phyloP scores from a whole-genome alignment of 345 rosid species.

The Firmiana major region DNA sequence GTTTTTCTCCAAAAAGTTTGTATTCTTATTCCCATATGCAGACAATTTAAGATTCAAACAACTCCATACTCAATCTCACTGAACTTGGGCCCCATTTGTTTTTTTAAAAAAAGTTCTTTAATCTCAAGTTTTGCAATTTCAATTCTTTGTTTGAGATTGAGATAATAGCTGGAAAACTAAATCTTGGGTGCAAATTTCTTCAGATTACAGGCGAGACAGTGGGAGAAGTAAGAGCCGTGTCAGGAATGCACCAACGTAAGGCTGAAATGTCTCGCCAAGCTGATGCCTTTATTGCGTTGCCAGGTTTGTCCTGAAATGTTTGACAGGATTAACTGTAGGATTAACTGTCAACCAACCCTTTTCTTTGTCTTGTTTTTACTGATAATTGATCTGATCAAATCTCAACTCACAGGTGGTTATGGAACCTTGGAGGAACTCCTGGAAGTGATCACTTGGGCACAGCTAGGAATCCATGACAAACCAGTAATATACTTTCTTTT shows the following conservation, averaged over 20 bases:
- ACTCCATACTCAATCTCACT: neutral
- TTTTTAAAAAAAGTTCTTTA: neutral
- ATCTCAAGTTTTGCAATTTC: neutral
- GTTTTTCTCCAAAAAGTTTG: neutral
- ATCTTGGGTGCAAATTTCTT: neutral
- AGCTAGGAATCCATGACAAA: constrained; percentile 68
- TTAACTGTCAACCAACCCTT: neutral
- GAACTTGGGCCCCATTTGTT: constrained; percentile 7
- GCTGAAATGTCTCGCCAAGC: constrained; percentile 88
- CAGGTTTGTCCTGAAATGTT: constrained; percentile 32
- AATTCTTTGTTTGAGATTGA: neutral
- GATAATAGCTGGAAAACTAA: neutral
- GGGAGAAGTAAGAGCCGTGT: constrained; percentile 67
- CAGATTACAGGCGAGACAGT: constrained; percentile 69
- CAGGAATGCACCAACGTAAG: constrained; percentile 75
- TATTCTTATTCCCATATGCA: neutral
- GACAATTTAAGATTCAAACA: constrained; percentile 14
- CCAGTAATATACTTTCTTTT: constrained; percentile 36
- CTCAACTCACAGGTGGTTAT: constrained; percentile 51
- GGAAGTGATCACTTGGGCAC: constrained; percentile 85
- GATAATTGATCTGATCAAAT: neutral
- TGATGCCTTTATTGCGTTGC: constrained; percentile 72
- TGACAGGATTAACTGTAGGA: neutral
- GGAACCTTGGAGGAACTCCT: constrained; percentile 74
- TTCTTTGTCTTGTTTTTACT: neutral